These are phyloP conservation scores for Thymus quinquecostatus DNA, from an alignment of 257 asterid species.

Conservation along the genomic window DNA sequence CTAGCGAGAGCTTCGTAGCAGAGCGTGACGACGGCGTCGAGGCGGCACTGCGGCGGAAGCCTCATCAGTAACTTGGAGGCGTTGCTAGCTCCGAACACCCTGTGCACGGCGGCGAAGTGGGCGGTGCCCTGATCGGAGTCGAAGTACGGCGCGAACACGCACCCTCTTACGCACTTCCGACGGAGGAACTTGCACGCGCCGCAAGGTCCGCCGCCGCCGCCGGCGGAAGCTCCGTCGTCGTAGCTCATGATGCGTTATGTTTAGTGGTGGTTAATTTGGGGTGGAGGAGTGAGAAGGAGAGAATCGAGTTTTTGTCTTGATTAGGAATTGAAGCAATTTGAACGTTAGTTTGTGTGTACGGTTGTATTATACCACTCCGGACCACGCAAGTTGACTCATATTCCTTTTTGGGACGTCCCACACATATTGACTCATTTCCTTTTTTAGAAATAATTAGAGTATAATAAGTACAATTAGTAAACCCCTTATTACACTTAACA, in stretches of 20 bases:
- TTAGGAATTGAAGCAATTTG: constrained; percentile 16
- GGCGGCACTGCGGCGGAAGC: constrained; percentile 59
- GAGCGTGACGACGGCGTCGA: constrained; percentile 70
- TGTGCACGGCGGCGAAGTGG: constrained; percentile 72
- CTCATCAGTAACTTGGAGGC: constrained; percentile 62
- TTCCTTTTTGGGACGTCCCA: too few species aligned
- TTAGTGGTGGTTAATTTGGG: too few species aligned
- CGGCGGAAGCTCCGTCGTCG: constrained; percentile 24
- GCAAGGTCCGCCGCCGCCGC: constrained; percentile 53
- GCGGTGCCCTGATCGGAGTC: constrained; percentile 69
- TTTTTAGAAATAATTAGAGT: too few species aligned
- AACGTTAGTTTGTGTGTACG: constrained; percentile 18
- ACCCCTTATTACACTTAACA: too few species aligned
- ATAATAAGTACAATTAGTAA: too few species aligned
- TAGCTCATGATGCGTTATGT: constrained; percentile 13
- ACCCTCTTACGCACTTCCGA: constrained; percentile 60
- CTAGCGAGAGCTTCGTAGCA: constrained; percentile 73
- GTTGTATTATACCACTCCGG: too few species aligned
- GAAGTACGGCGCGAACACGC: constrained; percentile 68
- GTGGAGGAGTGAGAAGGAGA: constrained; percentile 14
- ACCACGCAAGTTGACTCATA: too few species aligned
- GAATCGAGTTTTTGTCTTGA: constrained; percentile 15
- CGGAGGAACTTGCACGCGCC: constrained; percentile 77
- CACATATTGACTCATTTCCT: too few species aligned
- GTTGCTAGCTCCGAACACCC: constrained; percentile 79